These are phyloP conservation scores for Pichia insulana DNA, from an alignment of 805 yeast species.

Conservation along the genomic window DNA sequence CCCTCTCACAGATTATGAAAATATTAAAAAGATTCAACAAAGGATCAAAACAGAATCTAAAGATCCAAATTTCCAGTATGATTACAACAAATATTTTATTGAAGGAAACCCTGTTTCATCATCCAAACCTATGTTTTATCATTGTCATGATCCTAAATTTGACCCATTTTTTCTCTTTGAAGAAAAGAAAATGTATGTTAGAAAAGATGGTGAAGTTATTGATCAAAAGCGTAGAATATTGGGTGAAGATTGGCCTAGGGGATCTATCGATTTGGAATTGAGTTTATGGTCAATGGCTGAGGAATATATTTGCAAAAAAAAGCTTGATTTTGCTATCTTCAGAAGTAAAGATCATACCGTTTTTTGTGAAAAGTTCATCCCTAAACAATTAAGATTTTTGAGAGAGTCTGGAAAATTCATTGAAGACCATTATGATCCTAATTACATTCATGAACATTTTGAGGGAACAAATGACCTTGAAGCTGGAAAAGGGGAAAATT, in stretches of 20 bases:
- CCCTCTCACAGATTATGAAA: conserved; percentile 20
- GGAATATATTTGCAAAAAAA: conserved; percentile 22
- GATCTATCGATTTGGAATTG: conserved; percentile 17
- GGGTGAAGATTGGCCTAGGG: conserved; percentile 14
- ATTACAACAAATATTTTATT: conserved; percentile 9
- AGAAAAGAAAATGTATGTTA: conserved; percentile 18
- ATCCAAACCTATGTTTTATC: conserved; percentile 25
- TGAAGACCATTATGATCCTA: background rate
- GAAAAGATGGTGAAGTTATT: conserved; percentile 28
- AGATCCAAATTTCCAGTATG: conserved; percentile 7
- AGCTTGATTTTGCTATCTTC: conserved; percentile 15
- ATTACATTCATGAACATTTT: background rate
- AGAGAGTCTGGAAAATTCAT: background rate
- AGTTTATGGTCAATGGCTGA: conserved; percentile 19
- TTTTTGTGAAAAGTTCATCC: conserved; percentile 19
- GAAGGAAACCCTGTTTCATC: conserved; percentile 16
- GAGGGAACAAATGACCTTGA: background rate
- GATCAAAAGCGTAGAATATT: conserved; percentile 14
- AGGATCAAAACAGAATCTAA: conserved; percentile 14
- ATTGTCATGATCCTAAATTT: conserved; percentile 40
- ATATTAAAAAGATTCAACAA: conserved; percentile 12
- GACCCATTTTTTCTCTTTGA: conserved; percentile 32
- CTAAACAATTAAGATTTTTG: conserved; percentile 20
- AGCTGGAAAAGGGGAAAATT: background rate
- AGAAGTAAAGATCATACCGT: conserved; percentile 8